Percentiles rank a stretch among this genome's conserved stretches.
Evolutionary conservation across 116 monocot species (phyloP).

Genomic region (Zostera marina): DNA sequence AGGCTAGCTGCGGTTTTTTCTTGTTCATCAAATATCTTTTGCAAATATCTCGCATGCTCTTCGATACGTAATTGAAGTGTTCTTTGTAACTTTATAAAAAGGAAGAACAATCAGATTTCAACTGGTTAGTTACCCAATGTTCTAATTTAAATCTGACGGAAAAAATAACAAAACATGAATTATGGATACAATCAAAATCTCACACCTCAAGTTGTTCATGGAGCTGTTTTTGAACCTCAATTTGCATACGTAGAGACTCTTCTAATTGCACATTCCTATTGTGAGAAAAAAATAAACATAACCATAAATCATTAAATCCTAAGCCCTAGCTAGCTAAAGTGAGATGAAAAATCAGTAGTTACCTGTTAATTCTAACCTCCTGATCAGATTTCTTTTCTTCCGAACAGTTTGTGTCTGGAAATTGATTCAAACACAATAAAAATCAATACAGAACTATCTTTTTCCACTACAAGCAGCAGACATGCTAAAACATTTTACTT

Average conservation of each 20-base stretch:
- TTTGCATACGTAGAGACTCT: conserved; percentile 79
- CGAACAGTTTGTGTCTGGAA: conserved; percentile 1
- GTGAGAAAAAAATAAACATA: conserved; percentile 3
- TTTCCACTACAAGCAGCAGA: no score
- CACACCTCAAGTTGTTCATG: conserved; percentile 94
- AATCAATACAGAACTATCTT: no score
- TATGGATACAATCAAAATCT: not conserved
- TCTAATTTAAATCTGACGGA: no score
- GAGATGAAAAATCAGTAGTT: not conserved
- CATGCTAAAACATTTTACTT: not conserved
- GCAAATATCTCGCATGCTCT: conserved; percentile 77
- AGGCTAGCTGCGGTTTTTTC: conserved; percentile 23
- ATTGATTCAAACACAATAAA: no score
- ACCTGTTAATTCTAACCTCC: conserved; percentile 21
- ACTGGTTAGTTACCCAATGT: no score
- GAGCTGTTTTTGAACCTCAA: conserved; percentile 88
- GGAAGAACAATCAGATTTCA: no score
- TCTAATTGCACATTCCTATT: conserved; percentile 47
- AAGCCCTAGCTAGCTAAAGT: not conserved
- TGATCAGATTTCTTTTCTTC: conserved; percentile 31
- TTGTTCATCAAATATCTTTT: conserved; percentile 75
- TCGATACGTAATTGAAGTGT: conserved; percentile 71
- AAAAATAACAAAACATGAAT: no score
- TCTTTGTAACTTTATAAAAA: conserved; percentile 44
- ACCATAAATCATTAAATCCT: no score